A percentile compares a stretch with the other conserved stretches of the same genome.
Evolutionary conservation across 768 basidiomycete genomes (phyloP).

Genomic region (Collybiopsis confluens): DNA sequence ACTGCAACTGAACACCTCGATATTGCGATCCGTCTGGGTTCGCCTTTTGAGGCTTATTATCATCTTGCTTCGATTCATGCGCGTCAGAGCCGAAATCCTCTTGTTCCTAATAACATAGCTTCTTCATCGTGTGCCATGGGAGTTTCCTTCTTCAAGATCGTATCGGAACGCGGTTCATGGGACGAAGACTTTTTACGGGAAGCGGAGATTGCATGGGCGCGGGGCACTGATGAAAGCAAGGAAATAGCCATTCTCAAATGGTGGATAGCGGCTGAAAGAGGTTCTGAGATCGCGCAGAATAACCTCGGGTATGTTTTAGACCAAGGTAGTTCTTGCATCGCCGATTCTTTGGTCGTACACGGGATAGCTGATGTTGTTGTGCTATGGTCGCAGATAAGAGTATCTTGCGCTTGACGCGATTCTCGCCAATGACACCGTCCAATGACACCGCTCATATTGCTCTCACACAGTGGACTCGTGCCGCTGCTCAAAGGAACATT

Average conservation of each 20-base stretch:
- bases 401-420: conserved; percentile 61
- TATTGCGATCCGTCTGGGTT: conserved; percentile 79
- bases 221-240: conserved; percentile 64
- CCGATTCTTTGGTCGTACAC: neutral
- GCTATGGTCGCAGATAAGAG: conserved; percentile 52
- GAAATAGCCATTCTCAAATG: conserved; percentile 87
- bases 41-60: conserved; percentile 93
- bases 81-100: conserved; percentile 41
- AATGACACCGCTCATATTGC: conserved; percentile 82
- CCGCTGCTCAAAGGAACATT: conserved; percentile 90
- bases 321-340: conserved; percentile 55
- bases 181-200: conserved; percentile 77
- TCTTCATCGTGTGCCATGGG: conserved; percentile 85
- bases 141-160: conserved; percentile 90
- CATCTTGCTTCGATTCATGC: conserved; percentile 85
- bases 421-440: conserved; percentile 67
- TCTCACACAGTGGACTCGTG: conserved; percentile 90
- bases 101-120: conserved; percentile 41
- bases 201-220: conserved; percentile 73
- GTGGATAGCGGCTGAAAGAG: conserved; percentile 93
- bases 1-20: conserved; percentile 77
- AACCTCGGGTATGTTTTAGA: conserved; percentile 92
- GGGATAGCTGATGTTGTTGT: neutral
- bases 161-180: conserved; percentile 88
- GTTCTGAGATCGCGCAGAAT: conserved; percentile 90